Evolutionary conservation across 108 stramenopile genomes (phyloP).

Genomic region (Nitzschia putrida): DNA sequence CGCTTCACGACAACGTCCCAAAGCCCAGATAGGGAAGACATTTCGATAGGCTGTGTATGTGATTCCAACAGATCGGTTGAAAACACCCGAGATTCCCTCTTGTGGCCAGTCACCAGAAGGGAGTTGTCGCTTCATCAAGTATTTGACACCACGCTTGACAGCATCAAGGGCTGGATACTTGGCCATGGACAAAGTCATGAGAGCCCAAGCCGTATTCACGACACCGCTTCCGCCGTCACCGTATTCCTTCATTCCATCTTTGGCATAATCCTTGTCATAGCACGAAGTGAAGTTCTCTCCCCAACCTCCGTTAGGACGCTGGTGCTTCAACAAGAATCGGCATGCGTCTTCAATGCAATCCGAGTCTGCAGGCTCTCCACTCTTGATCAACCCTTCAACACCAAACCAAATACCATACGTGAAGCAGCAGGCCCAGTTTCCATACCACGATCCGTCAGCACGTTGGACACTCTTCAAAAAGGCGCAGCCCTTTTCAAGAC

Average conservation of each 20-base stretch:
- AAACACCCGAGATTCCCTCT: slow-evolving; percentile 98
- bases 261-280: slow-evolving; percentile 93
- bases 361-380: slow-evolving; percentile 71
- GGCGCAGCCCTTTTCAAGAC: slow-evolving; percentile 75
- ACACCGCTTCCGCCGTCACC: slow-evolving; percentile 92
- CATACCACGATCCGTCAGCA: slow-evolving; percentile 93
- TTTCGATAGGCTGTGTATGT: slow-evolving; percentile 99
- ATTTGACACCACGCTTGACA: slow-evolving; percentile 73
- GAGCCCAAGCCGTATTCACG: slow-evolving; percentile 97
- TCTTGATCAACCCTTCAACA: slow-evolving; percentile 85
- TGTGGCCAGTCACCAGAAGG: slow-evolving; percentile 97
- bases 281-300: slow-evolving; percentile 98
- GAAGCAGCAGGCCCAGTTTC: slow-evolving; percentile 97
- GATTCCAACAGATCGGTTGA: slow-evolving; percentile 97
- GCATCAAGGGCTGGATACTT: slow-evolving; percentile 81
- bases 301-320: slow-evolving; percentile 95
- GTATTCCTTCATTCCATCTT: slow-evolving; percentile 84
- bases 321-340: slow-evolving; percentile 29
- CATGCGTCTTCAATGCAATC: slow-evolving; percentile 50
- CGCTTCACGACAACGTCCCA: slow-evolving; percentile 81
- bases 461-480: slow-evolving; percentile 96
- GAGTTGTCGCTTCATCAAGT: slow-evolving; percentile 86
- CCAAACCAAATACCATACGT: slow-evolving; percentile 96
- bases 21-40: slow-evolving; percentile 98
- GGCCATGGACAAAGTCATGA: slow-evolving; percentile 87